Base-by-base conservation (phyloP, 2,329 filamentous ascomycete species). In the Aspergillus tubingensis region DNA sequence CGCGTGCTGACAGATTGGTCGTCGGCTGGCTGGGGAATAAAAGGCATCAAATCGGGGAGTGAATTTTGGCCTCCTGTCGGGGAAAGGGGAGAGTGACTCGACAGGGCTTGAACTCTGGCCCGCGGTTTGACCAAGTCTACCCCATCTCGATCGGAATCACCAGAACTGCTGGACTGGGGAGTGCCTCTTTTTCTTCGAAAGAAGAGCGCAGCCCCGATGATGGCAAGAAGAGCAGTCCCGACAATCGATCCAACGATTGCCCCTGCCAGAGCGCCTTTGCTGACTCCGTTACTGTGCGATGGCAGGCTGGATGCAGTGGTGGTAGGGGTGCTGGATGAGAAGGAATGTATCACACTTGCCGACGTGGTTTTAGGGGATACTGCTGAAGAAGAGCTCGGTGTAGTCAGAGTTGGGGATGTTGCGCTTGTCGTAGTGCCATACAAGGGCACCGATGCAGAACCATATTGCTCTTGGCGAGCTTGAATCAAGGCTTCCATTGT, bases 21-120 rank as follows among this genome's bases (percentile, higher is more conserved):
- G 39, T 76, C 75, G 2, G 70, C 69, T 7, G 71, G 67, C 15
- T 70, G 65, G 4, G 74, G 71, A 8, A 71, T 64, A 43, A 69
- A 65, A 6, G 54, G 32, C 17, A 53, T 36, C 27, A 57, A 61
- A 57, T 43, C 43, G 44, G 6, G 32, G 10, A 30, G 23, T 0
- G 8, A 10, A 4, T 41, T 36, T 15, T 47, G 36, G 7, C 19
- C 13, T 10, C 52, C 36, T 10, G 11, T 23, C 3, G 21, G 8
- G 19, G 11, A 53, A 19, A 10, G 32, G 25, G 27, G 17, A 8
- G 41, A 2, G 23, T 7, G 13, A 32, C 27, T 5, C 23, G 23
- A n/a, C 11, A 27, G 21, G 6, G 23, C 11, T 38, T 38, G 38
- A 21, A 36, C 32, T 13, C 8, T 54, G 13, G 41, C 21, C 3